Conservation (phyloP, 1,284 basidiomycete genomes). For the Coniferiporia sulphurascens region DNA sequence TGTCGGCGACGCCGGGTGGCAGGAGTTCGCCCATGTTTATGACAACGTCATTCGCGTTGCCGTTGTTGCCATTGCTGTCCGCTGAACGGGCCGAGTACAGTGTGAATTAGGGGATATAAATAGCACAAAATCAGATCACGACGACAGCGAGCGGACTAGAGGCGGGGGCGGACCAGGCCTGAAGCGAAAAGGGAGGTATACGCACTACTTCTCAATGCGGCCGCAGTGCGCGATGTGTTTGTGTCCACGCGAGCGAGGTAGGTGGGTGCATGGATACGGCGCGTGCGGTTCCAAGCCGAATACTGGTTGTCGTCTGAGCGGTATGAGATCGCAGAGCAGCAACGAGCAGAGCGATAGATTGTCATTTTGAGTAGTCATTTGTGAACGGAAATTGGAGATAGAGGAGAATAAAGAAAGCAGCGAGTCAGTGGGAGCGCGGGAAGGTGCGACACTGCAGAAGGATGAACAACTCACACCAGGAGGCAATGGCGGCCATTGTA, state of each 20-base stretch:
- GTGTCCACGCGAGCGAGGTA: constrained; percentile 48
- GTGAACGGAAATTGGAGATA: no score
- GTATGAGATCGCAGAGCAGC: not conserved
- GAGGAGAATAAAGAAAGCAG: no score
- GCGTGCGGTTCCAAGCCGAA: constrained; percentile 50
- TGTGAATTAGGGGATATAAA: no score
- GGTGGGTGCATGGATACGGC: constrained; percentile 42
- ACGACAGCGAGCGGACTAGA: constrained; percentile 36
- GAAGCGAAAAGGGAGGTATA: constrained; percentile 36
- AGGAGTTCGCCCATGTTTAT: constrained; percentile 26
- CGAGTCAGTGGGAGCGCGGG: not conserved
- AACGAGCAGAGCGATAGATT: not conserved
- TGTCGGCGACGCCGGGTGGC: constrained; percentile 9
- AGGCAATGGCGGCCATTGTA: not conserved
- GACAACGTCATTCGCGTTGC: constrained; percentile 17
- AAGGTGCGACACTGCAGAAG: not conserved
- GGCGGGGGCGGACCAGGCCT: constrained; percentile 44
- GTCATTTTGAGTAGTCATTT: no score
- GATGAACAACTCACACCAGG: not conserved
- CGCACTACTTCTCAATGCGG: constrained; percentile 38
- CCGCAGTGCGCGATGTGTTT: constrained; percentile 38
- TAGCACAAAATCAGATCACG: no score
- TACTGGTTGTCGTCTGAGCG: constrained; percentile 46
- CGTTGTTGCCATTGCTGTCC: constrained; percentile 10
- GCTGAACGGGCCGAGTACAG: constrained; percentile 23